Base-by-base conservation (phyloP, 371 early-diverging fungal species). In the Batkoa obscura region DNA sequence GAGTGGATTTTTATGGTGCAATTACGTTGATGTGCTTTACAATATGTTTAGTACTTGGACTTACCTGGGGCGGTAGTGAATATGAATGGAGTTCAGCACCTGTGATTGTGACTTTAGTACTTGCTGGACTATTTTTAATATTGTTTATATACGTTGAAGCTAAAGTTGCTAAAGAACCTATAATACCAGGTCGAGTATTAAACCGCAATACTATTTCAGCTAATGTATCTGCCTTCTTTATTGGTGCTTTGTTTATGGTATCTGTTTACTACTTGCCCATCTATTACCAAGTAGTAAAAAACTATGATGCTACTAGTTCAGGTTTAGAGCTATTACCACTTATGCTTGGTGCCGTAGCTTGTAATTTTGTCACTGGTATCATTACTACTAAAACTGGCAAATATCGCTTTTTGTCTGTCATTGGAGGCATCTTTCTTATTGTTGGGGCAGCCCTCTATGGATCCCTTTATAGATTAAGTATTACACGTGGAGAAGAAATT, bases 321-420 rank as follows among this genome's bases (percentile, higher is more conserved):
- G 84, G 85, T 6, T 56, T 84, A 9, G 63, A 74, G 52, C 62
- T 76, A 37, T 62, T 82, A 51, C 80, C 84, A 0, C 65, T 78
- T 50, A 63, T 82, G 36, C 61, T 78, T 50, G 31, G 55, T 33
- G 66, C 72, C 15, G 62, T 73, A 12, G 50, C 43, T 8, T 43
- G n/a, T 23, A 43, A 68, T 32, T 34, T 65, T 15, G 64, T 65
- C 10, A 61, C 63, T 15, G 60, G 65, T 3, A 31, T 66, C 59
- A 60, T 60, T 32, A 64, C 59, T 2, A 59, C 70, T 30, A 57
- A 61, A 1, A 52, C 68, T 1, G 71, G 68, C n/a, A 58, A 57
- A 60, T 68, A 65, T 46, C 62, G 64, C 56, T 37, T 70, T 35
- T 59, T 74, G 43, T 64, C 68, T 49, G 61, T 72, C n/a, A 0